Evolutionary conservation across 2,329 filamentous ascomycete species (phyloP).

Genomic region (Chaetomiaceae sp.): DNA sequence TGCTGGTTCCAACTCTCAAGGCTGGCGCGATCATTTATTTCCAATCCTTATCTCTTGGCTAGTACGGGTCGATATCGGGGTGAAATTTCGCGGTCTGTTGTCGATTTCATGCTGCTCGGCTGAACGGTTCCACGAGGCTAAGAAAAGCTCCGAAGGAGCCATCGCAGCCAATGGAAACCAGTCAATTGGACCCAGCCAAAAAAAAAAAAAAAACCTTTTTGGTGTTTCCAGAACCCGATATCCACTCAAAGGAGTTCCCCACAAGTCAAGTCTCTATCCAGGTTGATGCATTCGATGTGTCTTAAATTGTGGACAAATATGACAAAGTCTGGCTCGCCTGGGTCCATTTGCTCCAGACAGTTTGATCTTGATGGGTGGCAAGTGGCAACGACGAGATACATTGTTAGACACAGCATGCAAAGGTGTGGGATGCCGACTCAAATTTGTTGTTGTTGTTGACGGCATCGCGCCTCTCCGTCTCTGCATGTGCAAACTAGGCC

Average conservation of each 20-base stretch:
- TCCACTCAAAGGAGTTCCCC: background rate
- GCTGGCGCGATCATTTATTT: too few relatives aligned
- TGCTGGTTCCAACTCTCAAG: too few relatives aligned
- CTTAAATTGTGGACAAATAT: background rate
- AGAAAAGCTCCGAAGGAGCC: slow-evolving; percentile 13
- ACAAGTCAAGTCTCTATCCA: too few relatives aligned
- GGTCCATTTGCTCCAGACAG: background rate
- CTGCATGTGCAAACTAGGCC: too few relatives aligned
- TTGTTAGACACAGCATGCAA: too few relatives aligned
- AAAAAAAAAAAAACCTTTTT: too few relatives aligned
- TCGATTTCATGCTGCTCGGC: slow-evolving; percentile 20
- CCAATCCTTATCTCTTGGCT: background rate
- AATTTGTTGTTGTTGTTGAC: too few relatives aligned
- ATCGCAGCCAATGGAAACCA: slow-evolving; percentile 15
- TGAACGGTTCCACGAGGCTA: slow-evolving; percentile 25
- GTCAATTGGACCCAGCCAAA: slow-evolving; percentile 14
- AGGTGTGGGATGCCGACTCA: too few relatives aligned
- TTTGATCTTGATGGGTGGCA: too few relatives aligned
- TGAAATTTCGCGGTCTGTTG: slow-evolving; percentile 13
- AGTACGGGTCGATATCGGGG: slow-evolving; percentile 1
- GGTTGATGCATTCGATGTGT: background rate
- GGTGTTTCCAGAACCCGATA: background rate
- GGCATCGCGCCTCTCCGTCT: too few relatives aligned
- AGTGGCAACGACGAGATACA: too few relatives aligned
- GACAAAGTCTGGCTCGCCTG: too few relatives aligned